Evolutionary conservation across 768 basidiomycete species (phyloP).

Genomic region (Tulasnella sp.): DNA sequence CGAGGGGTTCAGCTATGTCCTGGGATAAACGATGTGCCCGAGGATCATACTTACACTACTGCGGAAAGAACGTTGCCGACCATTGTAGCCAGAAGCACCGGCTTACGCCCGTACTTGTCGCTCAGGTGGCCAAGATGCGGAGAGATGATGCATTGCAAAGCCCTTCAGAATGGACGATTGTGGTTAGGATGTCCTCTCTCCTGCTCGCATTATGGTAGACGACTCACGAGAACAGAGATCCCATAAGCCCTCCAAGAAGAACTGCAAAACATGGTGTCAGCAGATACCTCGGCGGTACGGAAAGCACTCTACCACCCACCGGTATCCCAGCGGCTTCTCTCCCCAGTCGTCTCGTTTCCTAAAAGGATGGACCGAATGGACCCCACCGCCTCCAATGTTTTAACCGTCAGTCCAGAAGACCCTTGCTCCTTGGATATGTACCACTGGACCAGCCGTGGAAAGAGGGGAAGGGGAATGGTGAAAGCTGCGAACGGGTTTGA

Average conservation of each 20-base stretch:
- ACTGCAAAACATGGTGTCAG: conserved; percentile 29
- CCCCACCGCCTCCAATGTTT: conserved; percentile 57
- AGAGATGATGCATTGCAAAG: conserved; percentile 73
- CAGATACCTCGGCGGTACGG: neutral
- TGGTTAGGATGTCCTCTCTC: neutral
- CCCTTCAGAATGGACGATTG: conserved; percentile 31
- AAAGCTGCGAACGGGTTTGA: conserved; percentile 44
- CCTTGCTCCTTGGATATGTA: conserved; percentile 74
- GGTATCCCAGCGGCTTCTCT: conserved; percentile 67
- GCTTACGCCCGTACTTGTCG: conserved; percentile 83
- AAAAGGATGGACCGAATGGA: conserved; percentile 33
- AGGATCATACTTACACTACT: conserved; percentile 45
- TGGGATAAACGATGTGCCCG: neutral
- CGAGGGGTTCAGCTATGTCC: neutral
- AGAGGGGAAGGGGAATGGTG: conserved; percentile 90
- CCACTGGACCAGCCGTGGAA: conserved; percentile 96
- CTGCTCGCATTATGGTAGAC: conserved; percentile 2
- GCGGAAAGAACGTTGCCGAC: conserved; percentile 90
- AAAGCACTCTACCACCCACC: neutral
- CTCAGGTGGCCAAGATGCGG: conserved; percentile 74
- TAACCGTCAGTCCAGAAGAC: conserved; percentile 58
- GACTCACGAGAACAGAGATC: conserved; percentile 81
- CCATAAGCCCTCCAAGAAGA: conserved; percentile 91
- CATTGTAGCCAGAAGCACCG: conserved; percentile 76
- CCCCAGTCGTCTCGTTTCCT: neutral